phyloP scores from a whole-genome alignment of 768 basidiomycete genomes.

The Phanerochaete sordida region DNA sequence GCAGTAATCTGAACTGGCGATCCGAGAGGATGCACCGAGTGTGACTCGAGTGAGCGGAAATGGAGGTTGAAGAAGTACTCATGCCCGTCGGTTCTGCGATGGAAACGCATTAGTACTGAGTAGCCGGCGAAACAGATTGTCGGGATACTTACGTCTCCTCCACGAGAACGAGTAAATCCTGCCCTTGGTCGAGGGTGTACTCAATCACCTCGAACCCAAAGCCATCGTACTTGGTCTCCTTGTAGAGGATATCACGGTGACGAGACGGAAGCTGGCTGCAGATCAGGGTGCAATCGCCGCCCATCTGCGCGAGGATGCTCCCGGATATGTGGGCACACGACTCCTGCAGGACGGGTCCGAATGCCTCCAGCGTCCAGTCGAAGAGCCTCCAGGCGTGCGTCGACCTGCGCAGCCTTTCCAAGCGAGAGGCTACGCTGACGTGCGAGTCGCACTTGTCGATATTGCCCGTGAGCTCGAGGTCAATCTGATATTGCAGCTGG shows the following conservation, averaged over 20 bases:
- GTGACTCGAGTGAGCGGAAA: neutral
- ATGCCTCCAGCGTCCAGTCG: neutral
- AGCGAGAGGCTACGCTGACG: neutral
- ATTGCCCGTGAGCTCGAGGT: neutral
- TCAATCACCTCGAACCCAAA: neutral
- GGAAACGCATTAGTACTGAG: neutral
- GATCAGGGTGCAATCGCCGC: neutral
- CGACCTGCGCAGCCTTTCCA: neutral
- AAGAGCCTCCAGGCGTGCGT: neutral
- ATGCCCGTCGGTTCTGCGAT: neutral
- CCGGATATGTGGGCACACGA: neutral
- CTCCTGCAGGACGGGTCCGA: neutral
- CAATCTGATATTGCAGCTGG: neutral
- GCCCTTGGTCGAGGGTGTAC: neutral
- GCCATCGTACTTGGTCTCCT: neutral
- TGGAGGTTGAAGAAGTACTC: neutral
- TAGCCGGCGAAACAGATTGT: neutral
- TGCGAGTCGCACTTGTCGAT: neutral
- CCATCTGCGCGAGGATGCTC: neutral
- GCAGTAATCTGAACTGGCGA: neutral
- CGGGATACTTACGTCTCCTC: neutral
- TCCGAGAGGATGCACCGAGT: neutral
- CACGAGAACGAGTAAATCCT: neutral
- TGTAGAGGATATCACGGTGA: neutral
- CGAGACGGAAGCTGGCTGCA: neutral